Percentiles rank a stretch among this genome's conserved stretches.
Evolutionary conservation across 306 rosid species (phyloP).

Genomic region (Rosa persica): DNA sequence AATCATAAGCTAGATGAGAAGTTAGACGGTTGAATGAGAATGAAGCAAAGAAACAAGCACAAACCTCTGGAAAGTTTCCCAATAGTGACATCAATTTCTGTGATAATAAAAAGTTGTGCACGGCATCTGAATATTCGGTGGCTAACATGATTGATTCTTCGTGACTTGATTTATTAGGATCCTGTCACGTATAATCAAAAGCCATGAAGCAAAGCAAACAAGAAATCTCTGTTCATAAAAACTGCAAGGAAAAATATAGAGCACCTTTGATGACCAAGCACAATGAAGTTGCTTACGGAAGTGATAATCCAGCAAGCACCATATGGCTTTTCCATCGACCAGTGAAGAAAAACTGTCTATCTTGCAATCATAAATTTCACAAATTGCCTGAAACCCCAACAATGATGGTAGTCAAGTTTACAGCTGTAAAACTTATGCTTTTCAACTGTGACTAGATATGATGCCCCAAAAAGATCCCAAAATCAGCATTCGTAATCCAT

Average conservation of each 20-base stretch:
- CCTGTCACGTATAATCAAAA: slow-evolving; percentile 43
- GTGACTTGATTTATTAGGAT: slow-evolving; percentile 37
- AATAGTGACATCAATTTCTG: slow-evolving; percentile 67
- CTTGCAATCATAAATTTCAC: slow-evolving; percentile 60
- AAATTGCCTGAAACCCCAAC: slow-evolving; percentile 60
- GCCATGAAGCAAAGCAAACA: slow-evolving; percentile 14
- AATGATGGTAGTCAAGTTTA: background rate
- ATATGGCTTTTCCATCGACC: slow-evolving; percentile 92
- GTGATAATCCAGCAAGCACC: slow-evolving; percentile 94
- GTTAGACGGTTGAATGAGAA: background rate
- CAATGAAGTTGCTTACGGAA: slow-evolving; percentile 73
- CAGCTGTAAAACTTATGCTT: background rate
- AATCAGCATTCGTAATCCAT: background rate
- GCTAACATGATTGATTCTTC: slow-evolving; percentile 68
- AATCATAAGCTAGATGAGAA: background rate
- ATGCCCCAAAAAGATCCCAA: background rate
- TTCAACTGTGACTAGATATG: background rate
- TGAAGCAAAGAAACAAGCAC: slow-evolving; percentile 3
- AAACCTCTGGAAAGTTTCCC: slow-evolving; percentile 97
- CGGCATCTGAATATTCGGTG: slow-evolving; percentile 71
- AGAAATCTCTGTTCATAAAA: slow-evolving; percentile 15
- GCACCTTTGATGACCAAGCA: slow-evolving; percentile 66
- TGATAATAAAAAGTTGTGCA: slow-evolving; percentile 79
- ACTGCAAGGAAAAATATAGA: slow-evolving; percentile 16
- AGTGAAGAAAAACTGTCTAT: slow-evolving; percentile 57